phyloP scores from a whole-genome alignment of 78 protist genomes.

The Dictyostelium purpureum region DNA sequence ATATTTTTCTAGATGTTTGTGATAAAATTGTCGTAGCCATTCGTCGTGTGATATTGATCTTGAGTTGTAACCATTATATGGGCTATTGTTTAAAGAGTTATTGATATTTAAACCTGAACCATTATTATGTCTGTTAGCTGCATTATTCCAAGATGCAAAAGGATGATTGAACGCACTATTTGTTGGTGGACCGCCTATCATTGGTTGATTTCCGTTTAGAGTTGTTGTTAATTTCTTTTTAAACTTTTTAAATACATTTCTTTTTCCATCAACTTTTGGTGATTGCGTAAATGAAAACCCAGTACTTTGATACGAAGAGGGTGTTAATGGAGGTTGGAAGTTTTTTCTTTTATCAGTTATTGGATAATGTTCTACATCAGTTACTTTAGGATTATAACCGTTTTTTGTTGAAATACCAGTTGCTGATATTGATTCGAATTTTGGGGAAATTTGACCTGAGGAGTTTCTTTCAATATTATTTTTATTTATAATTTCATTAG shows the following conservation, averaged over 20 bases:
- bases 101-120: not conserved
- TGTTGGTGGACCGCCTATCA: not conserved
- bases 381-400: not conserved
- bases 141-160: not conserved
- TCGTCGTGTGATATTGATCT: not conserved
- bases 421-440: not conserved
- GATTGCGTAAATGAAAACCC: not conserved
- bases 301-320: not conserved
- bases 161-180: conserved; percentile 10
- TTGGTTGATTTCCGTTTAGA: not conserved
- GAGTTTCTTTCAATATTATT: no score
- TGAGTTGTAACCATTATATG: not conserved
- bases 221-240: not conserved
- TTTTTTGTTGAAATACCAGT: not conserved
- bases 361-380: not conserved
- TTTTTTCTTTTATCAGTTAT: not conserved
- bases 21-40: not conserved
- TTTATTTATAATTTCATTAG: not conserved
- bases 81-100: not conserved
- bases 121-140: not conserved
- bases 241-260: not conserved
- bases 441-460: no score
- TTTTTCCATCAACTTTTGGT: not conserved
- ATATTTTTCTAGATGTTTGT: not conserved
- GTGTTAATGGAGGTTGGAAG: not conserved